Conservation (phyloP, 164 flowering plant species). For the Hamamelis virginiana region DNA sequence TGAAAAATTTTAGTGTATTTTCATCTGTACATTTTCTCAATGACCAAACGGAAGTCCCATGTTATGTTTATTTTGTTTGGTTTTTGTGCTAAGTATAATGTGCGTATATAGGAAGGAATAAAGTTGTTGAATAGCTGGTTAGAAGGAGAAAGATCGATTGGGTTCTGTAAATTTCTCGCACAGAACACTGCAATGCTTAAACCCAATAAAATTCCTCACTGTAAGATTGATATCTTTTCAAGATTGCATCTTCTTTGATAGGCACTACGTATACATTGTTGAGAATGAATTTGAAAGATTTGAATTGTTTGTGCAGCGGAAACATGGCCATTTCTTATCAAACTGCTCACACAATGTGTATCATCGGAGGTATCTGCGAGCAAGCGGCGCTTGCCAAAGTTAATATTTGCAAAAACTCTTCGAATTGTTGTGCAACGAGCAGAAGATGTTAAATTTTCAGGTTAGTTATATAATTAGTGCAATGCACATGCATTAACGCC, state of each 20-base stretch:
- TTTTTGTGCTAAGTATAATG: not conserved
- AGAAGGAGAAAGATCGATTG: conserved; percentile 64
- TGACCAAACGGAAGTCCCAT: not conserved
- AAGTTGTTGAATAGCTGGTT: conserved; percentile 83
- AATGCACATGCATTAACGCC: not conserved
- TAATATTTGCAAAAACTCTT: conserved; percentile 71
- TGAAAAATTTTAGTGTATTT: not conserved
- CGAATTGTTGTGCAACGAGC: conserved; percentile 69
- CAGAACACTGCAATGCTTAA: conserved; percentile 57
- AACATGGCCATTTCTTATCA: conserved; percentile 89
- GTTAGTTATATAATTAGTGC: conserved; percentile 25
- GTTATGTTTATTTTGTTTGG: not conserved
- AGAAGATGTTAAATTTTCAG: conserved; percentile 53
- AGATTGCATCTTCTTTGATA: not conserved
- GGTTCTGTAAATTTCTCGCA: conserved; percentile 61
- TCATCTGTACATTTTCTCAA: not conserved
- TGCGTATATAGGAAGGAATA: conserved; percentile 64
- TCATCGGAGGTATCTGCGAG: conserved; percentile 60
- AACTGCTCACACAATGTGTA: conserved; percentile 57
- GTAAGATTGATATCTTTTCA: conserved; percentile 36
- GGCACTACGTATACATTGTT: not conserved
- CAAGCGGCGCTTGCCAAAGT: conserved; percentile 66
- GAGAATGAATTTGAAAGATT: conserved; percentile 4
- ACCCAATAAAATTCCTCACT: conserved; percentile 58
- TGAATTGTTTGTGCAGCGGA: conserved; percentile 56